Conservation (phyloP, 495 filamentous ascomycete genomes). For the Cercophora scortea region DNA sequence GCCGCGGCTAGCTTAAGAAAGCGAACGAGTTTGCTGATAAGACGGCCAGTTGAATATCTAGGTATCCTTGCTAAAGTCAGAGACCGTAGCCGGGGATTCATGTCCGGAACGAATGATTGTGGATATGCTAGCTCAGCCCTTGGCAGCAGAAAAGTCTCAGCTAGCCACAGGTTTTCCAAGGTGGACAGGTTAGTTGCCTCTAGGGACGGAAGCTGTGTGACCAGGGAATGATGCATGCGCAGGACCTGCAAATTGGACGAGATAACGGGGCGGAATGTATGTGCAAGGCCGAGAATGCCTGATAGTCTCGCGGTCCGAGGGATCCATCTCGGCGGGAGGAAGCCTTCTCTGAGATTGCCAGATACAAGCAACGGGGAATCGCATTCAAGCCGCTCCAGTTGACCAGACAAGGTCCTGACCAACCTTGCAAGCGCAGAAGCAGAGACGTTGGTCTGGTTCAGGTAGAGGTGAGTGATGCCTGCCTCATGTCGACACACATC, state of each 20-base stretch:
- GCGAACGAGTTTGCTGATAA: constrained; percentile 25
- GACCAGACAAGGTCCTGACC: constrained; percentile 23
- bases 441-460: constrained; percentile 31
- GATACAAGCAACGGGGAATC: constrained; percentile 13
- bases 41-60: constrained; percentile 28
- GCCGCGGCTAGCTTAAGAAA: constrained; percentile 31
- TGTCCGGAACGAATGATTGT: constrained; percentile 32
- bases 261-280: constrained; percentile 36
- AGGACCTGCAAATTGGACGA: constrained; percentile 36
- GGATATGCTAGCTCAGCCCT: constrained; percentile 31
- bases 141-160: constrained; percentile 29
- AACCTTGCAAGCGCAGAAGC: constrained; percentile 19
- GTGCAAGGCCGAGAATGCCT: constrained; percentile 28
- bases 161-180: constrained; percentile 20
- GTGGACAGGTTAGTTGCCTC: constrained; percentile 12
- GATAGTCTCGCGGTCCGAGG: constrained; percentile 11
- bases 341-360: too few species aligned
- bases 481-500: constrained; percentile 11
- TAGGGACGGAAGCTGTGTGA: constrained; percentile 33
- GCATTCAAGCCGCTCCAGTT: constrained; percentile 38
- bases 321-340: constrained; percentile 5
- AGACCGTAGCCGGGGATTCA: constrained; percentile 36
- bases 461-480: constrained; percentile 36
- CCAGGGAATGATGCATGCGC: constrained; percentile 40
- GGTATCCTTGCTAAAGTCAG: constrained; percentile 34